These are phyloP conservation scores for Hamamelis virginiana DNA, from an alignment of 164 flowering plant genomes.

Conservation along the genomic window DNA sequence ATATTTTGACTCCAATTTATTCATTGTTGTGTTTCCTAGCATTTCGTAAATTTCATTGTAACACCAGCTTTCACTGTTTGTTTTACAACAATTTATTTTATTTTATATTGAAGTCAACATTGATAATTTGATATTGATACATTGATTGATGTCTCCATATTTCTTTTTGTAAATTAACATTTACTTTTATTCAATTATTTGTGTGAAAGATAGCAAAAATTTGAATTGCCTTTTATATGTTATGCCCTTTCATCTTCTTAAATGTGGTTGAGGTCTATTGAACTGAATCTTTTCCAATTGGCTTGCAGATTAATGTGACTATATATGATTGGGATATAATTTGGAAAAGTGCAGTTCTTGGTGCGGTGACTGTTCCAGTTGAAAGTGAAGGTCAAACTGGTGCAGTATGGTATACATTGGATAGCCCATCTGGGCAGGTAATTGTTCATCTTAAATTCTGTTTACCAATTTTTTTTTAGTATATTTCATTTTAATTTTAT, in stretches of 20 bases:
- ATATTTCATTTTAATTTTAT: neutral
- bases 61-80: too few species aligned
- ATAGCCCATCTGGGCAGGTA: constrained; percentile 98
- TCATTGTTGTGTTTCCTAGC: too few species aligned
- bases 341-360: constrained; percentile 97
- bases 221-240: neutral
- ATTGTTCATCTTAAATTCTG: neutral
- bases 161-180: neutral
- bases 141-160: too few species aligned
- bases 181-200: constrained; percentile 1
- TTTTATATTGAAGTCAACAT: too few species aligned
- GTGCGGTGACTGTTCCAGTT: constrained; percentile 79
- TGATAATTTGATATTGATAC: too few species aligned
- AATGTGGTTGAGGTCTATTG: neutral
- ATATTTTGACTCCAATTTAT: too few species aligned
- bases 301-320: constrained; percentile 73
- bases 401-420: constrained; percentile 81
- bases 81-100: too few species aligned
- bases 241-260: neutral
- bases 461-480: neutral
- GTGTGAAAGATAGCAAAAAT: too few species aligned
- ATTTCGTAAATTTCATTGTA: too few species aligned
- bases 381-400: constrained; percentile 84
- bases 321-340: constrained; percentile 99
- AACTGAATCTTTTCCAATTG: neutral